Evolutionary conservation across 345 rosid species (phyloP).

Genomic region (Bruguiera gymnorhiza): DNA sequence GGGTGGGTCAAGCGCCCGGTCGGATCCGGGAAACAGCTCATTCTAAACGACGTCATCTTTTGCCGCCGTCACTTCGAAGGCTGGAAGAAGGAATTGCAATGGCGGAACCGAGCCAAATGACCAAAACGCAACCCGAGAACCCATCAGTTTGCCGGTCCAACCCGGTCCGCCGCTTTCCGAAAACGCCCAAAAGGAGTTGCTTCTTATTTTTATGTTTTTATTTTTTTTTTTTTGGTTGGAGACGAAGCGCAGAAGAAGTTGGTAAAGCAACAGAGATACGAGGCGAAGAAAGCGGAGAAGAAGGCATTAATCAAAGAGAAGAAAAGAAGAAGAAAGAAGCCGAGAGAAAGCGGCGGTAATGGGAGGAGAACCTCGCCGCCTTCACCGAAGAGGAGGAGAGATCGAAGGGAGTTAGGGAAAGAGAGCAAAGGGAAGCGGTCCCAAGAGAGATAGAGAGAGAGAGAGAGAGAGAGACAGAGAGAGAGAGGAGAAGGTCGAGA

Average conservation of each 20-base stretch:
- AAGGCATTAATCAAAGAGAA: conserved; percentile 69
- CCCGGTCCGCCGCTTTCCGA: conserved; percentile 44
- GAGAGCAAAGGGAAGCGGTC: conserved; percentile 77
- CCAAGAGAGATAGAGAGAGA: too few relatives aligned
- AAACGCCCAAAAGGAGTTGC: conserved; percentile 52
- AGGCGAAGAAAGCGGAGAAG: conserved; percentile 85
- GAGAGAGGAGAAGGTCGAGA: conserved; percentile 52
- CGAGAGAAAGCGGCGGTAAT: conserved; percentile 58
- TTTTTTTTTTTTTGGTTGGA: too few relatives aligned
- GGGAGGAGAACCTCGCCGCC: conserved; percentile 52
- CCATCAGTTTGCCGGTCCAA: conserved; percentile 14
- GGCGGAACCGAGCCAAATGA: conserved; percentile 26
- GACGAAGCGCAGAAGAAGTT: conserved; percentile 26
- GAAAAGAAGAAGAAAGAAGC: conserved; percentile 60
- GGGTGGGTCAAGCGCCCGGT: too few relatives aligned
- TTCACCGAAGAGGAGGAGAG: conserved; percentile 71
- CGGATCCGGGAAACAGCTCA: too few relatives aligned
- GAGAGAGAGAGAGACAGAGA: conserved; percentile 31
- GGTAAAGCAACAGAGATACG: conserved; percentile 65
- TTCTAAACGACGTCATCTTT: not conserved
- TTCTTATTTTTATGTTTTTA: too few relatives aligned
- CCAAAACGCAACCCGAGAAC: conserved; percentile 14
- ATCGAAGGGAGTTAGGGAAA: conserved; percentile 43
- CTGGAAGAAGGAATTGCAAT: not conserved
- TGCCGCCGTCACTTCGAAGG: not conserved